phyloP scores from a whole-genome alignment of 495 filamentous ascomycete genomes.

The Podospora didyma region DNA sequence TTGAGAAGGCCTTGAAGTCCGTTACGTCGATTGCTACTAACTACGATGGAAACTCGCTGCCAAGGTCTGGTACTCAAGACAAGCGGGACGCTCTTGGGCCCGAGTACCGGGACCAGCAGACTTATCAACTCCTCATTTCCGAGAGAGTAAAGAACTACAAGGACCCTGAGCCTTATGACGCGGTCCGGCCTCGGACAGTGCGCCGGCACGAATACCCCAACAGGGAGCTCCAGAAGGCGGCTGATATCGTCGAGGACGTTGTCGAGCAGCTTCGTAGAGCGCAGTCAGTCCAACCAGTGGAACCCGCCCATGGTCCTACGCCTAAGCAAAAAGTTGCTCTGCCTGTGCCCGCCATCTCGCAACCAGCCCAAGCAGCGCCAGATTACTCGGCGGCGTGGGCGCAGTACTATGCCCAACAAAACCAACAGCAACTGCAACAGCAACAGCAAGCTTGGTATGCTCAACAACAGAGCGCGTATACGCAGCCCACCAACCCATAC shows the following conservation, averaged over 20 bases:
- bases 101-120: slow-evolving; percentile 21
- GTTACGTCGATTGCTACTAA: slow-evolving; percentile 16
- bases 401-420: slow-evolving; percentile 27
- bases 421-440: slow-evolving; percentile 25
- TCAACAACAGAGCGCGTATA: slow-evolving; percentile 19
- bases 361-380: slow-evolving; percentile 10
- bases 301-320: background rate
- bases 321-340: background rate
- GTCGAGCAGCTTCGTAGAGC: slow-evolving; percentile 27
- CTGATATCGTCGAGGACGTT: slow-evolving; percentile 26
- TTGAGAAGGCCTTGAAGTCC: slow-evolving; percentile 17
- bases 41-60: slow-evolving; percentile 8
- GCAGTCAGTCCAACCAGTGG: slow-evolving; percentile 10
- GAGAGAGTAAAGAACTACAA: slow-evolving; percentile 32
- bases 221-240: slow-evolving; percentile 26
- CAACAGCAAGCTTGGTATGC: slow-evolving; percentile 26
- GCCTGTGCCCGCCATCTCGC: slow-evolving; percentile 5
- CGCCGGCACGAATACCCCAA: slow-evolving; percentile 31
- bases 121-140: slow-evolving; percentile 29
- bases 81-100: slow-evolving; percentile 6
- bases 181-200: slow-evolving; percentile 18
- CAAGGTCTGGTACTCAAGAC: background rate
- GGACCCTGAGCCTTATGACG: slow-evolving; percentile 27
- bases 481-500: slow-evolving; percentile 21
- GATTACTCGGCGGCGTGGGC: slow-evolving; percentile 28